phyloP scores from a whole-genome alignment of 2,329 filamentous ascomycete genomes.

The Botrytis deweyae region DNA sequence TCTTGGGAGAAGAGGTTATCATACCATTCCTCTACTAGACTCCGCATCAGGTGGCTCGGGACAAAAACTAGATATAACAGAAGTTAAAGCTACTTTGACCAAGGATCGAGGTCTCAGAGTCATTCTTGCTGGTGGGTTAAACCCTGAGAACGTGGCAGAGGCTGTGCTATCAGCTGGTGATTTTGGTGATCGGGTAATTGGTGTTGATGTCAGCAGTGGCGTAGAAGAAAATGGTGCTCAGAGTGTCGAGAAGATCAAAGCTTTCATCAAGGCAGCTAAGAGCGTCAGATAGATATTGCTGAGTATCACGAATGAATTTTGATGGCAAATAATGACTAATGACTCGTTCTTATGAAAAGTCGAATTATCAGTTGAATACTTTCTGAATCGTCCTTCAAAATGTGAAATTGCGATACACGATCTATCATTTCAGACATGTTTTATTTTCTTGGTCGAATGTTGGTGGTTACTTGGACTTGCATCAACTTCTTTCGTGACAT shows the following conservation, averaged over 20 bases:
- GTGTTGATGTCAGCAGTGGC: conserved; percentile 91
- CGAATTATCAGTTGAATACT: not conserved
- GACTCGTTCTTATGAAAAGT: conserved; percentile 4
- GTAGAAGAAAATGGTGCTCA: conserved; percentile 84
- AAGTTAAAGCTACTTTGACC: conserved; percentile 65
- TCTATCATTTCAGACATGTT: not conserved
- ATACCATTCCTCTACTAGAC: conserved; percentile 81
- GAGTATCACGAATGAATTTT: not conserved
- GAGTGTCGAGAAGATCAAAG: conserved; percentile 74
- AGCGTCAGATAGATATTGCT: conserved; percentile 32
- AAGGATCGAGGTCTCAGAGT: conserved; percentile 70
- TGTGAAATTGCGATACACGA: not conserved
- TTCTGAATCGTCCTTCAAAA: not conserved
- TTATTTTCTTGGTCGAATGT: not conserved
- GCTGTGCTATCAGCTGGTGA: conserved; percentile 63
- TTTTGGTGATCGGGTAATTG: conserved; percentile 63
- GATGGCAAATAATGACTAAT: not conserved
- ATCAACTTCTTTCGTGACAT: not conserved
- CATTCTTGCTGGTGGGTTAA: conserved; percentile 81
- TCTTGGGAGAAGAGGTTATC: conserved; percentile 73
- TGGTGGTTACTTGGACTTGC: not conserved
- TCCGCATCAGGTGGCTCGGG: conserved; percentile 82
- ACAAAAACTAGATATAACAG: conserved; percentile 68
- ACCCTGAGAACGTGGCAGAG: conserved; percentile 72
- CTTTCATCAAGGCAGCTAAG: conserved; percentile 77